Conservation (phyloP, 2,329 filamentous ascomycete species). For the Colletotrichum kahawae region DNA sequence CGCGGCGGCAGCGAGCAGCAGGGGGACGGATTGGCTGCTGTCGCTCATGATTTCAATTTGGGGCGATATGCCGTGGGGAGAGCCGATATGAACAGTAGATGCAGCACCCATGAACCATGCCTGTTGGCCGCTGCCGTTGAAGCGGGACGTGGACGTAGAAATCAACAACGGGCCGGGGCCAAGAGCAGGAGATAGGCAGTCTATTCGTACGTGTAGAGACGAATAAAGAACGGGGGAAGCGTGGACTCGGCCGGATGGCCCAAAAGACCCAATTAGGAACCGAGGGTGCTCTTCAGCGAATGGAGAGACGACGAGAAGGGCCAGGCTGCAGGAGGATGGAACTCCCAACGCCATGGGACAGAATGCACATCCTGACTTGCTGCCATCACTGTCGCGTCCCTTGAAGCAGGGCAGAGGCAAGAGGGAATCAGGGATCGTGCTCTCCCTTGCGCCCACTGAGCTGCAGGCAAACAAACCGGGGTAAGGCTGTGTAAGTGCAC, state of each 20-base stretch:
- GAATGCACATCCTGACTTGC: background rate
- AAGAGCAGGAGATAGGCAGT: background rate
- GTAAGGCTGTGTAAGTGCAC: background rate
- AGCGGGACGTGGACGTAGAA: background rate
- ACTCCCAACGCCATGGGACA: background rate
- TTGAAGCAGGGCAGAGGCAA: background rate
- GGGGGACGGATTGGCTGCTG: conserved; percentile 8
- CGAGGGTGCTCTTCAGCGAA: conserved; percentile 10
- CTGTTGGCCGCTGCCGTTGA: background rate
- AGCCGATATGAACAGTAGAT: background rate
- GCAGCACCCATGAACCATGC: conserved; percentile 5
- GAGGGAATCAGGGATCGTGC: background rate
- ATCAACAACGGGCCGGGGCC: background rate
- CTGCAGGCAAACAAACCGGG: background rate
- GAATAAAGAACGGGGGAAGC: background rate
- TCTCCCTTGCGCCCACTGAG: background rate
- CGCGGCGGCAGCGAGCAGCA: conserved; percentile 2
- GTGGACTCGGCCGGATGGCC: conserved; percentile 4
- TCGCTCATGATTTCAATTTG: conserved; percentile 16
- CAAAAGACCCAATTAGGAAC: conserved; percentile 4
- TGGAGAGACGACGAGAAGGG: background rate
- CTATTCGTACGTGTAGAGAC: background rate
- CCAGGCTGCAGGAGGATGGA: background rate
- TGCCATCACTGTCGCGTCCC: background rate
- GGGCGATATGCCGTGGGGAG: conserved; percentile 1